Percentiles rank a stretch among this genome's conserved stretches.
These are phyloP conservation scores for Xerocomellus chrysenteron DNA, from an alignment of 768 basidiomycete species.

Conservation along the genomic window DNA sequence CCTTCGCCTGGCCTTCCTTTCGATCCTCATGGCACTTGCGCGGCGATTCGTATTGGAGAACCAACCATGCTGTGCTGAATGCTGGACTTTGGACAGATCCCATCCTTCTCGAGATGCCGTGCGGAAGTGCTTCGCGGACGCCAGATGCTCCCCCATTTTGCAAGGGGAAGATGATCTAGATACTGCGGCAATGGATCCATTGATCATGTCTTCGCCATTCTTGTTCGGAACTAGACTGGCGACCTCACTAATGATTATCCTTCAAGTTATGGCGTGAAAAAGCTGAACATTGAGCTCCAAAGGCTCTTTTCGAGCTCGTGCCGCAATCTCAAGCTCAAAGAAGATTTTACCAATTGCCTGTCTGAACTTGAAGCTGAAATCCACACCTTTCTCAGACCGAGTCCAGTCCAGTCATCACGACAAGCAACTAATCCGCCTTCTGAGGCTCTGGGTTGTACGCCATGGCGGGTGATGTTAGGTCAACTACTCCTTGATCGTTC, in stretches of 20 bases:
- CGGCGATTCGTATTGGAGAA: not conserved
- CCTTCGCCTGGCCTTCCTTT: not conserved
- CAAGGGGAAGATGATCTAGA: not conserved
- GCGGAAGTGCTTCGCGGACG: not conserved
- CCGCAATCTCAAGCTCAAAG: not conserved
- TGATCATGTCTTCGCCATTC: too few relatives aligned
- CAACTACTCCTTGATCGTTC: not conserved
- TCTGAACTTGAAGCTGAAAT: not conserved
- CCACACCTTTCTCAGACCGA: not conserved
- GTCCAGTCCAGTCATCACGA: too few relatives aligned
- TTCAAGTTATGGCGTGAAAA: too few relatives aligned
- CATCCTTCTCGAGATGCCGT: too few relatives aligned
- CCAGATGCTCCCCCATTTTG: too few relatives aligned
- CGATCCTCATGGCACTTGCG: not conserved
- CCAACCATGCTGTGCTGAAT: not conserved
- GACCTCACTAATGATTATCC: too few relatives aligned
- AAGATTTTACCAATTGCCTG: not conserved
- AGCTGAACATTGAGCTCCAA: not conserved
- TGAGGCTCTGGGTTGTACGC: not conserved
- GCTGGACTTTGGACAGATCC: not conserved
- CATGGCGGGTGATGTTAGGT: not conserved
- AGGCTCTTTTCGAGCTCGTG: not conserved
- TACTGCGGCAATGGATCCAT: too few relatives aligned
- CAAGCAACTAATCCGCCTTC: too few relatives aligned
- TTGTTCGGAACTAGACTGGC: too few relatives aligned